These are phyloP conservation scores for Spergularia azorica DNA, from an alignment of 179 eudicot genomes.

Conservation along the genomic window DNA sequence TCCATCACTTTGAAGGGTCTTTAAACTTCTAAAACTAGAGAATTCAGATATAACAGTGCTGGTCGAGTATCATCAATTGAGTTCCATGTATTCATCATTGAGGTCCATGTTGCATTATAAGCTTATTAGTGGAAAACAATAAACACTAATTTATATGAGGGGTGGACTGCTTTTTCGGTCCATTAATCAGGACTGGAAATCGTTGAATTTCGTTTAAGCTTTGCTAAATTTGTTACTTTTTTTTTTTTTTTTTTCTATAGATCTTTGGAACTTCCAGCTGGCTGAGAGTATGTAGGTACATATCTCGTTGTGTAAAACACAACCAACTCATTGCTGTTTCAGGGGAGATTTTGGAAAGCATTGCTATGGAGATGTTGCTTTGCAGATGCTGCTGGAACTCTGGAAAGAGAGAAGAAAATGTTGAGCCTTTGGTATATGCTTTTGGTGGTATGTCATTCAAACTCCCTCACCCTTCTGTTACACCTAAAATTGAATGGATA, in stretches of 20 bases:
- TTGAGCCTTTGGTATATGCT: background rate
- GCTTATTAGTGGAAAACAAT: too few species aligned
- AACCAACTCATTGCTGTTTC: constrained; percentile 11
- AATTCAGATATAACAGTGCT: background rate
- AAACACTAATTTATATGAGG: too few species aligned
- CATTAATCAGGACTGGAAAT: background rate
- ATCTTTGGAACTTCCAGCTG: background rate
- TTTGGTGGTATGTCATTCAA: constrained; percentile 13
- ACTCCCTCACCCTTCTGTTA: background rate
- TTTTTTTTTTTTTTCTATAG: constrained; percentile 1
- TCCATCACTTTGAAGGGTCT: background rate
- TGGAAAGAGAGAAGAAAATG: background rate
- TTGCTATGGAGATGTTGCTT: constrained; percentile 9
- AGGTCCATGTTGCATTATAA: background rate
- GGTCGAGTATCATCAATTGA: background rate
- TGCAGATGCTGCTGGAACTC: background rate
- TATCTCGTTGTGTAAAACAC: background rate
- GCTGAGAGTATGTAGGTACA: background rate
- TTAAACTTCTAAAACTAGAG: background rate
- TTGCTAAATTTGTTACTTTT: background rate
- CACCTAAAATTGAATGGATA: background rate
- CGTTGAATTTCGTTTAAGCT: constrained; percentile 3
- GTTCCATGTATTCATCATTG: background rate
- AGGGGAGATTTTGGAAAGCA: constrained; percentile 11
- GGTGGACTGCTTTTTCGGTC: background rate